Evolutionary conservation across 306 rosid genomes (phyloP), one percentile per base, ranked within the genome.

Genomic region (Vigna hirtella): DNA sequence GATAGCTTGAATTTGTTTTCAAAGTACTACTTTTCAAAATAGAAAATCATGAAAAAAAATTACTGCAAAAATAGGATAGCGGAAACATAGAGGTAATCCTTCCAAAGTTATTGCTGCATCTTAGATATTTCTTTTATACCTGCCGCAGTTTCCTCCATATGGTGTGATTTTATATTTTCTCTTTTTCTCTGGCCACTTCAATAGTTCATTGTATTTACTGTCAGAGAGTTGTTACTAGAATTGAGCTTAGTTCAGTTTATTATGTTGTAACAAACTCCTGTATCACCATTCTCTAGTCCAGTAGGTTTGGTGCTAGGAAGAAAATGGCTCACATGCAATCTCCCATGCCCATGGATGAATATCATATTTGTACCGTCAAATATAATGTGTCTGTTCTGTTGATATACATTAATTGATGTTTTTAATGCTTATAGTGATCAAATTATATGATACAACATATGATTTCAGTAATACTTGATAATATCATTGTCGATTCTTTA

Each of bases 381-480:
- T 47, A 34, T 30, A 30, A 28, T 22, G 49, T 66, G 34, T 16
- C 42, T 24, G 5, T 61, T 50, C 70, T 11, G n/a, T 74, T 34
- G 16, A 22, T 57, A 50, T 74, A 16, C 28, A 30, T 40, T 49
- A 42, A 30, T 59, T 50, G 14, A 83, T 36, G 20, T 22, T 77
- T 40, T 59, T 49, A 59, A 77, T 73, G 57, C 28, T 51, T 17
- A 14, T n/a, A 68, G 42, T 62, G 73, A 66, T 16, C 32, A 61
- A 62, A 61, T 73, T 74, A 32, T 55, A 49, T 81, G 64, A 47
- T 66, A 48, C 30, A 66, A 7, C 18, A 26, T 71, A 42, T 73
- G 30, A 45, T 81, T 73, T 26, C 28, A 26, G 26, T 15, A 40
- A 15, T 56, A 43, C 22, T 77, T 45, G 57, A 62, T 53, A 34